Evolutionary conservation across 768 basidiomycete species (phyloP), one percentile per base, ranked within the genome.

Genomic region (Hypsizygus marmoreus): DNA sequence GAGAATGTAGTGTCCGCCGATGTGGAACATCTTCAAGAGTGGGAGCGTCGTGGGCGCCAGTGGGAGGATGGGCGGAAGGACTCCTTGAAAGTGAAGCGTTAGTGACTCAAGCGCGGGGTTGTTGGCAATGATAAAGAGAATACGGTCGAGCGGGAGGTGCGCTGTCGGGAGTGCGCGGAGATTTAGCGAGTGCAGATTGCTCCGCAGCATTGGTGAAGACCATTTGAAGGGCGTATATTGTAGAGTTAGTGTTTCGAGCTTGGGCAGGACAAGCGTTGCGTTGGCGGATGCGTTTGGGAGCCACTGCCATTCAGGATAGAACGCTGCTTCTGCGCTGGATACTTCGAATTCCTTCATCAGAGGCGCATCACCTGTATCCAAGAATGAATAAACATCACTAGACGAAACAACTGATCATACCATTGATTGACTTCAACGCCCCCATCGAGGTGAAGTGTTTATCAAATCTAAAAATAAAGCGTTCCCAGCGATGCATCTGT

Each of bases 401-500:
- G 28, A 40, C 19, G 16, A 41, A 17, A 20, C 16, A 32, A 34
- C 33, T 26, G 23, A 42, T 67, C 79, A 36, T 49, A 88, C 88
- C 86, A 40, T 74, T 76, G 55, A 91, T 82, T 13, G 82, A 79
- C 60, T 86, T 86, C 51, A 91, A 73, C 6, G 89, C 87, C 46
- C 73, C 71, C 68, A 89, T 78, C 3, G 87, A 88, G 13, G 80
- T 66, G 63, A 90, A 90, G 25, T 84, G 83, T 60, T 80, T 84
- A 58, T 89, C 86, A 54, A 88, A 91, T 31, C 84, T 71, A 57
- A 91, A 90, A 9, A 90, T 76, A 55, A 91, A 91, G 17, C 88
- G 74, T 58, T 86, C 76, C 88, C 88, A 91, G 22, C 88, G 77
- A 52, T 81, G 81, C 81, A 90, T 90, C 60, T 89, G 85, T 54